Evolutionary conservation across 768 basidiomycete genomes (phyloP), one percentile per base, ranked within the genome.

Genomic region (Cystoderma amianthinum): DNA sequence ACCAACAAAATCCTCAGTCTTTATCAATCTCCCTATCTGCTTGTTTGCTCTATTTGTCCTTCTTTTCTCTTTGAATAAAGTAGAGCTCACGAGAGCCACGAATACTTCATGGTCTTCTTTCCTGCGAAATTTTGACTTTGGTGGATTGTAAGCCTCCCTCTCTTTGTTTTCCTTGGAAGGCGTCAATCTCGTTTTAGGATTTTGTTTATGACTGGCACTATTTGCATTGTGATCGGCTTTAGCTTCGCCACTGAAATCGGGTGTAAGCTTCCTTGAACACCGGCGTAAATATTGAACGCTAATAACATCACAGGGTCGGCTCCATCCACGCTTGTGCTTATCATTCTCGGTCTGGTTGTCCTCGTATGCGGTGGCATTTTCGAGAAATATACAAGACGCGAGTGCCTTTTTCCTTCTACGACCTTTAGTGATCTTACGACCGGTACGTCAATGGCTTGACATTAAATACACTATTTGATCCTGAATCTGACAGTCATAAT

Each of bases 11-110:
- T 28, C 7, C 25, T 28, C 58, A 91, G 88, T 92, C 59, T 90
- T 80, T 57, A 70, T 92, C 58, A 92, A 91, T 62, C 67, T 91
- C 36, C 88, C 88, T 15, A 64, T 91, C 41, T 85, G 82, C 56
- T 54, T 75, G 19, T 47, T 78, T 18, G 81, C 83, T 16, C 70
- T 72, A 44, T 43, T 75, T 7, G 68, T 87, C 6, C 64, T 90
- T 16, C 55, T 58, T 15, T 37, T 74, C 21, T 80, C 85, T n/a
- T 72, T 91, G 38, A 77, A 76, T 46, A 62, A 60, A 24, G 72
- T 87, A 24, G 53, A 64, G 23, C 58, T 85, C 16, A 62, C 67
- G 15, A 61, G 60, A 33, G 48, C 74, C 12, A 55, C 62, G 18
- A 63, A 69, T 41, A 64, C 74, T 32, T 80, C 83, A 6, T 85